Conservation (phyloP, 2,329 filamentous ascomycete species). For the Aspergillus sp. region DNA sequence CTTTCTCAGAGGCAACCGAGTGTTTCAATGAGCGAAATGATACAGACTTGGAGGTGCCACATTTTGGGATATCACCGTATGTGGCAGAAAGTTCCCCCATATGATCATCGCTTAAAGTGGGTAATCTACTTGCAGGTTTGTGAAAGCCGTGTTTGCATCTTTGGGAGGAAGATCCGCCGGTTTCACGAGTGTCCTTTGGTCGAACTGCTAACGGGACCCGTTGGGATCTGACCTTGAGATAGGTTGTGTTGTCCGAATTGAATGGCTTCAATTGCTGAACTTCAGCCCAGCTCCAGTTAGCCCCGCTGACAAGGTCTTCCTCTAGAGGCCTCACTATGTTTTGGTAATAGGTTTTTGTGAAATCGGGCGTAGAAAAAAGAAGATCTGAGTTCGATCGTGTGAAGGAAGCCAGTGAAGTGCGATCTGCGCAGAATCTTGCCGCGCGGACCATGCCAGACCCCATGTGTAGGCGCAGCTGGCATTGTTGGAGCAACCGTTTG, state of each 20-base stretch:
- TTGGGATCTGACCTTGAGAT: slow-evolving; percentile 10
- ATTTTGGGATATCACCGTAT: no score
- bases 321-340: slow-evolving; percentile 13
- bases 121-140: no score
- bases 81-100: no score
- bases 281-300: slow-evolving; percentile 18
- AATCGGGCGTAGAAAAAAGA: background rate
- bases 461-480: slow-evolving; percentile 7
- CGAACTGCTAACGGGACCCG: no score
- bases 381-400: background rate
- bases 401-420: slow-evolving; percentile 9
- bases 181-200: no score
- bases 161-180: no score
- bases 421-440: slow-evolving; percentile 14
- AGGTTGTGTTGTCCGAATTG: slow-evolving; percentile 3
- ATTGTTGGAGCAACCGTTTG: slow-evolving; percentile 6
- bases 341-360: slow-evolving; percentile 11
- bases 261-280: slow-evolving; percentile 8
- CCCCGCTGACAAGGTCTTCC: slow-evolving; percentile 15
- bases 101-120: no score
- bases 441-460: slow-evolving; percentile 13
- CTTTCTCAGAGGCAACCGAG: no score
- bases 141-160: no score
- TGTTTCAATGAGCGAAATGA: no score
- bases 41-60: no score